A percentile compares a stretch with the other conserved stretches of the same genome.
Conservation (phyloP, 2,329 filamentous ascomycete species). For the Plenodomus biglobosus region DNA sequence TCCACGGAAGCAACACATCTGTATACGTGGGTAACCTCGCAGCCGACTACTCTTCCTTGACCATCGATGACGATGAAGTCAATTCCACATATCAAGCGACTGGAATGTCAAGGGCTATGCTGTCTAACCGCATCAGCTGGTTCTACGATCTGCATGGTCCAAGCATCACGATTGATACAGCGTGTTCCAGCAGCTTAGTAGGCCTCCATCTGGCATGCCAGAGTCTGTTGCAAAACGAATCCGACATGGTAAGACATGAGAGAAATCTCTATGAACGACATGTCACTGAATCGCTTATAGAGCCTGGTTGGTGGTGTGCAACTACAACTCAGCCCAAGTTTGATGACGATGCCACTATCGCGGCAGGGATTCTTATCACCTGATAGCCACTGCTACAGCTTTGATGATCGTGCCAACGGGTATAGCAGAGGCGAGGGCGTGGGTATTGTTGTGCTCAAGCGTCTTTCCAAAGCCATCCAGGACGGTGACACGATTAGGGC, state of each 20-base stretch:
- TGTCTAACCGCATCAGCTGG: constrained; percentile 42
- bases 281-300: too few species aligned
- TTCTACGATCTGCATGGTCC: constrained; percentile 41
- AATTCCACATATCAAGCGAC: constrained; percentile 19
- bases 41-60: constrained; percentile 6
- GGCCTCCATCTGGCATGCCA: constrained; percentile 20
- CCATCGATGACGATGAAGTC: constrained; percentile 1
- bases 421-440: constrained; percentile 58
- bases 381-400: constrained; percentile 14
- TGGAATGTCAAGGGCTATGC: constrained; percentile 23
- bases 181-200: constrained; percentile 37
- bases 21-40: constrained; percentile 11
- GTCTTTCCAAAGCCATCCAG: constrained; percentile 55
- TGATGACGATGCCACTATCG: neutral
- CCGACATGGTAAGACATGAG: constrained; percentile 19
- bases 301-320: constrained; percentile 4
- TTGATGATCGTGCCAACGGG: constrained; percentile 53
- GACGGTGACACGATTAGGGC: constrained; percentile 56
- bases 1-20: constrained; percentile 8
- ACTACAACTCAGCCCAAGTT: neutral
- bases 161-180: constrained; percentile 44
- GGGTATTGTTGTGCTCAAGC: constrained; percentile 55
- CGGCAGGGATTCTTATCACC: constrained; percentile 16
- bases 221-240: constrained; percentile 10
- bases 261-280: too few species aligned